Evolutionary conservation across 257 asterid species (phyloP), one percentile per base, ranked within the genome.

Genomic region (Euphrasia confusa): DNA sequence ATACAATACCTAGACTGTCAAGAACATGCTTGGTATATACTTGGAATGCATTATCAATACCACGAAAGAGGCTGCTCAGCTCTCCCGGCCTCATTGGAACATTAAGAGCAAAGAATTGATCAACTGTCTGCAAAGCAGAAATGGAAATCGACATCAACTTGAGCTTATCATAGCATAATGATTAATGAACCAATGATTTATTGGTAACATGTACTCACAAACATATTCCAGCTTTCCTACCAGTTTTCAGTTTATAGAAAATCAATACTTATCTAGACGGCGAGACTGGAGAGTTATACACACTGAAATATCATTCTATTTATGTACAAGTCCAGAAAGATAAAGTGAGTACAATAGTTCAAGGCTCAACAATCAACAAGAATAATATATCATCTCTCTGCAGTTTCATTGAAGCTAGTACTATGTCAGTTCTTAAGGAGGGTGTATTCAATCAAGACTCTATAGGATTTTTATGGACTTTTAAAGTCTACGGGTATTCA

Each of bases 41-140:
- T 89, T 89, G 97, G 86, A 92, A 89, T 77, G 95, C 93, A 87
- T 80, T 92, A 79, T 89, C 99, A 72, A 92, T 80, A 71, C 97
- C 95, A 66, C 94, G 91, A 66, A 90, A 71, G 65, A 92, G 94
- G 80, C 95, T 84, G 73, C 80, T 82, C 71, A 92, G 79, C 76
- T 92, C 99, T 39, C 86, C 84, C 48, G 82, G 77, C 77, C 97
- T 86, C 97, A 92, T 86, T 67, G 97, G 99, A 76, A 92, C 97
- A 58, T 79, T 79, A 65, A 92, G 84, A 80, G 84, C 89, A 75
- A 89, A 92, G 81, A 92, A 84, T 40, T 92, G 99, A 81, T 92
- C 96, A 64, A 92, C 97, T 49, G 99, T 92, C 99, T 92, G 97
- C 81, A 77, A 74, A 71, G 56, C 37, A 72, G 21, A 74, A 73